Base-by-base conservation (phyloP, 2,329 filamentous ascomycete genomes). In the Fusarium beomiforme region DNA sequence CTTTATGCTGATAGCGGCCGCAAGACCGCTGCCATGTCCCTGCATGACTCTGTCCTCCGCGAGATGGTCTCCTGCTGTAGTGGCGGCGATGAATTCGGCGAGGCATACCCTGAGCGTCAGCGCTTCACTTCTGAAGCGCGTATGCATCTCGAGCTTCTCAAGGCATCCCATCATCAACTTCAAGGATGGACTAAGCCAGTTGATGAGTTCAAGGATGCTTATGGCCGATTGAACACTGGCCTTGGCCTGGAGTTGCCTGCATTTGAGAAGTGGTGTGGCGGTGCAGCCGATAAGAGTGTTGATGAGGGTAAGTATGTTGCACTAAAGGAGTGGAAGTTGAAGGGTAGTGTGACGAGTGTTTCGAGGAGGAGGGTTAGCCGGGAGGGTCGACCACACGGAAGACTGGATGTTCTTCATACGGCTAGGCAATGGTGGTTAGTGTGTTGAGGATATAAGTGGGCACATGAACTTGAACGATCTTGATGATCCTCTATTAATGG, bases 41-140 rank as follows among this genome's bases (percentile, higher is more conserved):
- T 73, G 10, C 73, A 76, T 21, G 75, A 76, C n/a, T 53, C 65
- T 8, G 50, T 75, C 1, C 60, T 76, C 1, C 73, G 73, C 4
- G 74, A 75, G 42, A 76, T 76, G 51, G 44, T 58, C 19, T 74
- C 72, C 1, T 67, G 67, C 21, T 29, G 29, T 29, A 66, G 63
- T 19, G 63, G 63, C 16, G 60, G 63, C 1, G 53, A 67, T 16
- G 58, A 59, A 13, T 64, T 34, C 26, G 50, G 39, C 1, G 58
- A 69, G 11, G 56, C 41, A 2, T 73, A 70, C 12, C 59, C 59
- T 2, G 67, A 72, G 19, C 69, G 64, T 4, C 56, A 60, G 12
- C 44, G 60, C 0, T 69, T 76, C 14, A 49, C 33, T 6, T 24
- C 59, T 7, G 74, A 76, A 26, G 69, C 74, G 8, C 43, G 46